These are phyloP conservation scores for Melampsora larici-populina DNA, from an alignment of 1,284 basidiomycete genomes.

Conservation along the genomic window DNA sequence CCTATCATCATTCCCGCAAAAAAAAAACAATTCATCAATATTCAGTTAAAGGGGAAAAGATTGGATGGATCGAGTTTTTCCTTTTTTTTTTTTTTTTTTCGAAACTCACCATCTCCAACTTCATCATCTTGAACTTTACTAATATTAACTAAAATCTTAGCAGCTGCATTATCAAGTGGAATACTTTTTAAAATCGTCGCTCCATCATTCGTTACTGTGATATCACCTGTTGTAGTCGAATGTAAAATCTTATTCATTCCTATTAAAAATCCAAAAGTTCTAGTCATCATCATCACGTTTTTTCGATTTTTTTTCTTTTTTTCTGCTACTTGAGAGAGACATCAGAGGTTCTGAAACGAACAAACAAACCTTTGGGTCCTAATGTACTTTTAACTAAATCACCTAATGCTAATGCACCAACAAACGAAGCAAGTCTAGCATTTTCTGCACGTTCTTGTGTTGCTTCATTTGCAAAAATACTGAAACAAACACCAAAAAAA, in stretches of 20 bases:
- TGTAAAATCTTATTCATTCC: slow-evolving; percentile 90
- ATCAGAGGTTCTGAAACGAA: not conserved
- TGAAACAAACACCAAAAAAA: not conserved
- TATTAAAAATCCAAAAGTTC: not conserved
- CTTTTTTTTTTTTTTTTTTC: too few relatives aligned
- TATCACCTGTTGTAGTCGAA: slow-evolving; percentile 82
- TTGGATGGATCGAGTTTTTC: too few relatives aligned
- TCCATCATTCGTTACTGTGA: slow-evolving; percentile 97
- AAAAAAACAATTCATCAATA: not conserved
- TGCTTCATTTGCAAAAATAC: slow-evolving; percentile 60
- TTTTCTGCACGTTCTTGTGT: slow-evolving; percentile 98
- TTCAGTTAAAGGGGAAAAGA: not conserved
- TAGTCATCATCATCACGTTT: slow-evolving; percentile 56
- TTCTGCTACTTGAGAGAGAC: too few relatives aligned
- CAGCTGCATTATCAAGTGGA: slow-evolving; percentile 95
- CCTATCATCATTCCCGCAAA: slow-evolving; percentile 9
- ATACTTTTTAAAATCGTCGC: slow-evolving; percentile 98
- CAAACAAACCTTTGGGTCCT: slow-evolving; percentile 74
- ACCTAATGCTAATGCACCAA: slow-evolving; percentile 91
- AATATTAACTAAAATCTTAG: slow-evolving; percentile 99
- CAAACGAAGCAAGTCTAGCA: slow-evolving; percentile 92
- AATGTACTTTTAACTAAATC: slow-evolving; percentile 98
- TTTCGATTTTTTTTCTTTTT: slow-evolving; percentile 56
- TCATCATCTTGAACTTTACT: slow-evolving; percentile 99
- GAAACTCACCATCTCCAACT: slow-evolving; percentile 84